Conservation (phyloP, 2,329 filamentous ascomycete species). For the Xylariaceae sp. region DNA sequence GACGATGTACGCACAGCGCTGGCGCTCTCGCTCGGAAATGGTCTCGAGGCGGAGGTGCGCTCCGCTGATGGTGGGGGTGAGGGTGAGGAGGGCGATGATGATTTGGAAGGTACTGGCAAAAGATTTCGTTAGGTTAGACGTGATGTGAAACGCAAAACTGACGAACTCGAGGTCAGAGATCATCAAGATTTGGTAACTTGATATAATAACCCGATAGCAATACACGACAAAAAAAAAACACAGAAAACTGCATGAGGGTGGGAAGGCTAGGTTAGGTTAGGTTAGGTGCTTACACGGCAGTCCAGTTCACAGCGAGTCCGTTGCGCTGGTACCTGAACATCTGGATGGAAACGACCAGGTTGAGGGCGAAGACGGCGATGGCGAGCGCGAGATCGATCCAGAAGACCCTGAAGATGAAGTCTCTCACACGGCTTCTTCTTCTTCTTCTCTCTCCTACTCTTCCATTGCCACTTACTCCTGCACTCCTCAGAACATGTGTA, state of each 20-base stretch:
- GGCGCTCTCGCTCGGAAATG: too few relatives aligned
- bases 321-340: background rate
- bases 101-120: constrained; percentile 5
- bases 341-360: background rate
- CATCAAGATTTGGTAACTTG: too few relatives aligned
- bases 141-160: too few relatives aligned
- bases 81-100: constrained; percentile 2
- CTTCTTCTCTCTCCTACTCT: too few relatives aligned
- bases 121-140: too few relatives aligned
- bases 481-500: too few relatives aligned
- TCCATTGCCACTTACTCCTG: too few relatives aligned
- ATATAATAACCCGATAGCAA: too few relatives aligned
- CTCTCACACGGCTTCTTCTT: background rate
- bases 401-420: background rate
- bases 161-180: too few relatives aligned
- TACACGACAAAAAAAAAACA: background rate
- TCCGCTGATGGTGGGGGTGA: background rate
- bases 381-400: constrained; percentile 7
- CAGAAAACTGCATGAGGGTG: too few relatives aligned
- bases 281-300: constrained; percentile 6
- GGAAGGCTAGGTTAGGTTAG: too few relatives aligned
- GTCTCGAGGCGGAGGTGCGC: constrained; percentile 8
- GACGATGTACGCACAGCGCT: background rate
- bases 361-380: background rate
- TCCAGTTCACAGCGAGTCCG: background rate